Evolutionary conservation across 108 stramenopile genomes (phyloP).

Genomic region (Conticribra weissflogii): DNA sequence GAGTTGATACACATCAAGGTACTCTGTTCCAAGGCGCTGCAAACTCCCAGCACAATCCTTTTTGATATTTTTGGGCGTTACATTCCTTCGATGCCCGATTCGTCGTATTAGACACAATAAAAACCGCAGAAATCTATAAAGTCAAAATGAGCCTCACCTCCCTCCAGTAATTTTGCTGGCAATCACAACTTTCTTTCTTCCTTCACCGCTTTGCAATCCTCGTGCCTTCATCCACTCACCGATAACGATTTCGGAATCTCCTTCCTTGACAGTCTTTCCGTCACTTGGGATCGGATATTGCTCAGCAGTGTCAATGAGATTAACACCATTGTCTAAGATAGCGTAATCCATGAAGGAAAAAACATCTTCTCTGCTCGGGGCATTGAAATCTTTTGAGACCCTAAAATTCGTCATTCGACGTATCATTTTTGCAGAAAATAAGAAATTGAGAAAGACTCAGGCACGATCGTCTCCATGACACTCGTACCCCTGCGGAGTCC

Average conservation of each 20-base stretch:
- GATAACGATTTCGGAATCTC: slow-evolving; percentile 80
- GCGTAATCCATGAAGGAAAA: slow-evolving; percentile 84
- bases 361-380: slow-evolving; percentile 67
- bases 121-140: background rate
- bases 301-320: slow-evolving; percentile 87
- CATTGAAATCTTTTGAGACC: slow-evolving; percentile 81
- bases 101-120: background rate
- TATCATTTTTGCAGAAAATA: background rate
- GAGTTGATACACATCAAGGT: slow-evolving; percentile 85
- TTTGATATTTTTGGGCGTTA: slow-evolving; percentile 53
- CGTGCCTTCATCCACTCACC: slow-evolving; percentile 84
- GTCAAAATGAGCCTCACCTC: slow-evolving; percentile 48
- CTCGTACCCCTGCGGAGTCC: too few relatives aligned
- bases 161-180: slow-evolving; percentile 92
- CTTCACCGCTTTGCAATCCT: slow-evolving; percentile 51
- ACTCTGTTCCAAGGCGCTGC: slow-evolving; percentile 78
- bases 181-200: slow-evolving; percentile 76
- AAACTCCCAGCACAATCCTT: slow-evolving; percentile 67
- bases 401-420: slow-evolving; percentile 8
- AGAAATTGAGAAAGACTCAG: too few relatives aligned
- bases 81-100: slow-evolving; percentile 24
- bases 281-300: slow-evolving; percentile 89
- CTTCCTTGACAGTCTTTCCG: slow-evolving; percentile 56
- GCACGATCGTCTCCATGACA: too few relatives aligned
- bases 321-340: slow-evolving; percentile 76